Percentiles rank a stretch among this genome's conserved stretches.
These are phyloP conservation scores for Citrullus mucosospermus DNA, from an alignment of 306 rosid species.

Conservation along the genomic window DNA sequence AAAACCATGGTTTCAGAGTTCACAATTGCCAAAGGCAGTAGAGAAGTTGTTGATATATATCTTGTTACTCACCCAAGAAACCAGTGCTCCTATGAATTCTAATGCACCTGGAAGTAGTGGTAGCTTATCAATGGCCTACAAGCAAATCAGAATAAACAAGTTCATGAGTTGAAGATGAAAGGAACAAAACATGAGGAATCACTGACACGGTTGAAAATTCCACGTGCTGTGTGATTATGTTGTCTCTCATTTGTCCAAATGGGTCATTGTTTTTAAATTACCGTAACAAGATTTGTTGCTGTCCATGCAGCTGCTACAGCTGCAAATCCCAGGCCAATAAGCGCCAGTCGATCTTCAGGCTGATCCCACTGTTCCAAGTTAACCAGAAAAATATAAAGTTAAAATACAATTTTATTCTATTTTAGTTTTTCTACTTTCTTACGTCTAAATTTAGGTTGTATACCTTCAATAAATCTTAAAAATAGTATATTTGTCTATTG, in stretches of 20 bases:
- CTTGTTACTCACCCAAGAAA: slow-evolving; percentile 45
- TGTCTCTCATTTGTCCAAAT: background rate
- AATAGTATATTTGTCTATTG: too few species aligned
- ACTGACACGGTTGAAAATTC: background rate
- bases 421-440: too few species aligned
- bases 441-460: too few species aligned
- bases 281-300: slow-evolving; percentile 44
- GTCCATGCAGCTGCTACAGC: slow-evolving; percentile 61
- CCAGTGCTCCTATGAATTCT: slow-evolving; percentile 66
- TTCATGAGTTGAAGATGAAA: background rate
- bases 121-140: slow-evolving; percentile 66
- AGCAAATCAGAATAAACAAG: background rate
- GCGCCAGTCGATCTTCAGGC: slow-evolving; percentile 59
- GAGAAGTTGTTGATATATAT: background rate
- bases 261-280: slow-evolving; percentile 13
- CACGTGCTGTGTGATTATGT: background rate
- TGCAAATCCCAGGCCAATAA: slow-evolving; percentile 73
- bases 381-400: slow-evolving; percentile 5
- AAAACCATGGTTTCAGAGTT: background rate
- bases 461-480: too few species aligned
- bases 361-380: slow-evolving; percentile 51
- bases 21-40: too few species aligned
- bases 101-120: slow-evolving; percentile 51
- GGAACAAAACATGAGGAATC: background rate
- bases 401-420: too few species aligned